Percentiles rank a stretch among this genome's conserved stretches.
phyloP scores from a whole-genome alignment of 495 filamentous ascomycete species.

The Penicillium cataractarum region DNA sequence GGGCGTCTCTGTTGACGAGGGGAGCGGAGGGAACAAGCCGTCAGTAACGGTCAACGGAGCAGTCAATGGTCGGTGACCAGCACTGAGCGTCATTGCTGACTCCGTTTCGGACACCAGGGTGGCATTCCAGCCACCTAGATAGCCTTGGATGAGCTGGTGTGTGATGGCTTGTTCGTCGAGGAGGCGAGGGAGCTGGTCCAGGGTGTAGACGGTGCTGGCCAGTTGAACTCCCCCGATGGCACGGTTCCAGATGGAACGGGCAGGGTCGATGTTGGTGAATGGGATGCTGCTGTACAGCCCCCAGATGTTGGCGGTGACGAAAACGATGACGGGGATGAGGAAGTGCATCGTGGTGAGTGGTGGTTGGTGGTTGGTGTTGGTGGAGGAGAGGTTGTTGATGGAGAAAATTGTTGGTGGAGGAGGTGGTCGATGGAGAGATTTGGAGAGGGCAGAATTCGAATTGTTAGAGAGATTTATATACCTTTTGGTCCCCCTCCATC shows the following conservation, averaged over 20 bases:
- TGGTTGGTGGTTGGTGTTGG: background rate
- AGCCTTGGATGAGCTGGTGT: background rate
- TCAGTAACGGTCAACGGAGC: background rate
- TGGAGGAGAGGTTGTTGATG: background rate
- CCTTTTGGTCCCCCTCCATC: background rate
- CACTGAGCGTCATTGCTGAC: background rate
- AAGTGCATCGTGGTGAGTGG: conserved; percentile 19
- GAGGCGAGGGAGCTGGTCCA: conserved; percentile 12
- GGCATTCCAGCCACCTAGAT: conserved; percentile 2
- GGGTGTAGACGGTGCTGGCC: conserved; percentile 15
- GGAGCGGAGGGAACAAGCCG: background rate
- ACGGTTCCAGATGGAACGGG: conserved; percentile 16
- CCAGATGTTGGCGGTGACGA: conserved; percentile 21
- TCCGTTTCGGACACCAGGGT: background rate
- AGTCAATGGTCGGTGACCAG: background rate
- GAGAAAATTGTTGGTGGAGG: background rate
- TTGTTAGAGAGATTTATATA: too few relatives aligned
- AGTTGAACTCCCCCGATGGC: conserved; percentile 19
- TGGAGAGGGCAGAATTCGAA: background rate
- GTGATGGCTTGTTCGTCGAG: conserved; percentile 1
- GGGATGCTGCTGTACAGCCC: conserved; percentile 21
- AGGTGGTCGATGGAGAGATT: background rate
- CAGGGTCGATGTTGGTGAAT: conserved; percentile 17
- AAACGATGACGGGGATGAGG: conserved; percentile 13
- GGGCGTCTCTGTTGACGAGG: background rate